Percentiles rank a stretch among this genome's conserved stretches.
phyloP scores from a whole-genome alignment of 2,329 filamentous ascomycete species.

The Aspergillus cejpii region DNA sequence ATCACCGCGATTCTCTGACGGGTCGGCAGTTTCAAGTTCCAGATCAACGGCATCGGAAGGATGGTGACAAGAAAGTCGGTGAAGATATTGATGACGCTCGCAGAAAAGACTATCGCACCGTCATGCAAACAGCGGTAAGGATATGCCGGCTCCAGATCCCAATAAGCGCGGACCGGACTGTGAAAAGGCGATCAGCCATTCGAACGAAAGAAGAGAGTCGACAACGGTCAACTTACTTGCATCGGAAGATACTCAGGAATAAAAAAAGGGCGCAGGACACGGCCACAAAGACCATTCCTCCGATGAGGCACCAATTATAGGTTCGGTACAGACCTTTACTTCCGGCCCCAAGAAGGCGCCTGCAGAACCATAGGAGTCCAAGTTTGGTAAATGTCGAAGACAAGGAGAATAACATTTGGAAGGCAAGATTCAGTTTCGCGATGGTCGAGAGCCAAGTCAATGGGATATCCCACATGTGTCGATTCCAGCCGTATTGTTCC shows the following conservation, averaged over 20 bases:
- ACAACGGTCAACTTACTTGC: slow-evolving; percentile 29
- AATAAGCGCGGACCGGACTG: slow-evolving; percentile 32
- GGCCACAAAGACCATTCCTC: slow-evolving; percentile 10
- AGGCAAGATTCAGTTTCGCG: slow-evolving; percentile 33
- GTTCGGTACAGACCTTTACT: slow-evolving; percentile 22
- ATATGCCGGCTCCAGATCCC: slow-evolving; percentile 25
- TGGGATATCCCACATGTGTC: slow-evolving; percentile 41
- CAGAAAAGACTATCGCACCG: slow-evolving; percentile 27
- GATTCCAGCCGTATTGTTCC: slow-evolving; percentile 32
- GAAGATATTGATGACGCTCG: slow-evolving; percentile 35
- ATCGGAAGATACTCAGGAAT: slow-evolving; percentile 36
- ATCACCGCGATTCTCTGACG: slow-evolving; percentile 35
- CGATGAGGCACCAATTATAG: slow-evolving; percentile 23
- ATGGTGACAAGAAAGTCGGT: slow-evolving; percentile 34
- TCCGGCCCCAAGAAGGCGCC: slow-evolving; percentile 26
- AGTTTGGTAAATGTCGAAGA: slow-evolving; percentile 34
- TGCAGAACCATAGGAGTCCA: slow-evolving; percentile 36
- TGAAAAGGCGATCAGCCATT: background rate
- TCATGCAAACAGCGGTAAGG: slow-evolving; percentile 26
- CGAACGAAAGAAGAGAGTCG: background rate
- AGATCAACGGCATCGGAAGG: slow-evolving; percentile 38
- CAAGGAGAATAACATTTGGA: slow-evolving; percentile 35
- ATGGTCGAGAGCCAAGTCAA: slow-evolving; percentile 22
- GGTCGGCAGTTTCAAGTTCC: slow-evolving; percentile 33
- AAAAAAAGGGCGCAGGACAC: slow-evolving; percentile 32